phyloP scores from a whole-genome alignment of 2,329 filamentous ascomycete species.

The Cladosporium halotolerans region DNA sequence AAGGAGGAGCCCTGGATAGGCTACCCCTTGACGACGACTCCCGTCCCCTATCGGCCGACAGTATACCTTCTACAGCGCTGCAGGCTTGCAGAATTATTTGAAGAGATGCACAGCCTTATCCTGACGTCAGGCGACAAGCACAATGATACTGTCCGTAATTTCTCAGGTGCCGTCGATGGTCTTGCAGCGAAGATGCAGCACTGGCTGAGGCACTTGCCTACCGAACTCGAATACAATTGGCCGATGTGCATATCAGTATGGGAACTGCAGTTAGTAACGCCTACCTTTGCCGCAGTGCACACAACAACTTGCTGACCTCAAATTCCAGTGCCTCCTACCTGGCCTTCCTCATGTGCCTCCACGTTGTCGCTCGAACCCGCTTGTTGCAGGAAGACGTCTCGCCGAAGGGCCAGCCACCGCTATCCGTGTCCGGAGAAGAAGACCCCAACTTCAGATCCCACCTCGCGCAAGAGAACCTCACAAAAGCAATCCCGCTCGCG shows the following conservation, averaged over 20 bases:
- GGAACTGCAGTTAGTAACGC: conserved; percentile 13
- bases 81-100: conserved; percentile 5
- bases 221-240: conserved; percentile 13
- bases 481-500: conserved; percentile 9
- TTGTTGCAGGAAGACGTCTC: neutral
- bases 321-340: neutral
- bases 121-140: neutral
- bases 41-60: conserved; percentile 7
- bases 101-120: conserved; percentile 11
- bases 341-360: neutral
- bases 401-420: neutral
- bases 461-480: conserved; percentile 6
- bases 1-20: neutral
- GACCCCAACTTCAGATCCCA: neutral
- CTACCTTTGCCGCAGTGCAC: neutral
- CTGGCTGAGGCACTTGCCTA: conserved; percentile 11
- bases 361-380: neutral
- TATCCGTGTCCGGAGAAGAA: neutral
- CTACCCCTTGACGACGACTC: conserved; percentile 3
- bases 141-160: neutral
- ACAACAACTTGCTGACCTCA: neutral
- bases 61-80: conserved; percentile 12
- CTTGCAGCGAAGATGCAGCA: conserved; percentile 6
- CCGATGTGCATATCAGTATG: conserved; percentile 14
- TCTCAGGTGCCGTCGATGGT: neutral